A percentile compares a stretch with the other conserved stretches of the same genome.
phyloP scores from a whole-genome alignment of 495 filamentous ascomycete genomes.

The Hyaloscypha hepaticicola region DNA sequence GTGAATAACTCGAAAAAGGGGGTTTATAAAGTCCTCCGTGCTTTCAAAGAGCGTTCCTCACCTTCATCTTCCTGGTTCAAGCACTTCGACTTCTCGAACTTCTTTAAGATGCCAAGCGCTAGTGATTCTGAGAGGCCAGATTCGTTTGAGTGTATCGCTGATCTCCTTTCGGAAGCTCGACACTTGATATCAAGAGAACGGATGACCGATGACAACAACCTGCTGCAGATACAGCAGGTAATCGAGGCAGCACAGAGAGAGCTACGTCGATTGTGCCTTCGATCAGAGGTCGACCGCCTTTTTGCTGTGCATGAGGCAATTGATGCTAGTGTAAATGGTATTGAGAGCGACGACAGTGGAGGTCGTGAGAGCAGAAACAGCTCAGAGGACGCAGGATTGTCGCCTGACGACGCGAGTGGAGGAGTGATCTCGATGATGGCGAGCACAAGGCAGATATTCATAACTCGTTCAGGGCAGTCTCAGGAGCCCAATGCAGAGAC shows the following conservation, averaged over 20 bases:
- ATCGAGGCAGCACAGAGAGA: neutral
- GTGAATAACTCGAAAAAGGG: no score
- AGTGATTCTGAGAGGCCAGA: neutral
- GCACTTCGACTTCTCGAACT: no score
- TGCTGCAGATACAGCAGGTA: neutral
- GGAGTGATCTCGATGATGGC: neutral
- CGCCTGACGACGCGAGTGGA: neutral
- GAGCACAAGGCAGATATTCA: neutral
- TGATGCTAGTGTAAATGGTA: neutral
- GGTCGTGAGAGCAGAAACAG: neutral
- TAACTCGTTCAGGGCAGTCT: neutral
- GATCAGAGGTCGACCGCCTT: neutral
- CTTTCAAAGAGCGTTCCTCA: no score
- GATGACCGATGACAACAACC: neutral
- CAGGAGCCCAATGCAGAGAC: neutral
- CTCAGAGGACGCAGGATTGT: neutral
- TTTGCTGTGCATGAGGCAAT: neutral
- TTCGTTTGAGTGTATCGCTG: neutral
- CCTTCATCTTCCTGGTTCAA: no score
- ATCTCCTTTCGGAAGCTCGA: neutral
- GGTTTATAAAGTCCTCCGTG: no score
- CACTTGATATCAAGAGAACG: neutral
- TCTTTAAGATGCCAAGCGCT: neutral
- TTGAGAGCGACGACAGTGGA: no score
- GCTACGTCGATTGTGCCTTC: neutral